These are phyloP conservation scores for Ettlia oleoabundans DNA, from an alignment of 139 green algal genomes.

Conservation along the genomic window DNA sequence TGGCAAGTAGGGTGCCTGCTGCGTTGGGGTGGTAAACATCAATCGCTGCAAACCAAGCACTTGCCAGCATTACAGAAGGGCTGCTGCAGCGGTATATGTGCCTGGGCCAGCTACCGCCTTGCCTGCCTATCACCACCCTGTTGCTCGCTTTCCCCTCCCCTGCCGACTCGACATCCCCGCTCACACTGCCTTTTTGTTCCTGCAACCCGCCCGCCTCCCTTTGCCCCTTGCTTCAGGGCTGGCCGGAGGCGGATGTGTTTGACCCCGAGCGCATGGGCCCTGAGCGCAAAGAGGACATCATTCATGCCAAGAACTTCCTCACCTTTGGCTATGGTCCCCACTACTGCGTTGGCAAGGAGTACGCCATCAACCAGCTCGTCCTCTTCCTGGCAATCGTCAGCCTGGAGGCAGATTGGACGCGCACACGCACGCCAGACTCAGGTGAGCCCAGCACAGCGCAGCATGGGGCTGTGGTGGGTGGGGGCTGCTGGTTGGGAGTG, in stretches of 20 bases:
- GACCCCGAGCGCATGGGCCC: constrained; percentile 85
- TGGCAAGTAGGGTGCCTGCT: not conserved
- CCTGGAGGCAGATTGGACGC: constrained; percentile 67
- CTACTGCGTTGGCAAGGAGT: constrained; percentile 87
- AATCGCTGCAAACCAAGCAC: no score
- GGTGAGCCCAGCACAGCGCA: not conserved
- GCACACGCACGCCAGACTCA: constrained; percentile 54
- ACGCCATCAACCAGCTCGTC: constrained; percentile 87
- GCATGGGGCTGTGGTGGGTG: not conserved
- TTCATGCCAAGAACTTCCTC: constrained; percentile 76
- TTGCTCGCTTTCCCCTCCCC: no score
- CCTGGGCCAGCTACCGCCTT: no score
- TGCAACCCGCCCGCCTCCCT: not conserved
- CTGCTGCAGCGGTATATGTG: no score
- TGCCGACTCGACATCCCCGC: no score
- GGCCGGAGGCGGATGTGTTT: constrained; percentile 72
- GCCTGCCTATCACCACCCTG: no score
- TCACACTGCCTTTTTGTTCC: no score
- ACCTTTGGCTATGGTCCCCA: constrained; percentile 88
- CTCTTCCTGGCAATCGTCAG: constrained; percentile 76
- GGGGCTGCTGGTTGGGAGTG: not conserved
- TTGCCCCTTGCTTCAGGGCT: constrained; percentile 53
- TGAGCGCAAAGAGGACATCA: constrained; percentile 82
- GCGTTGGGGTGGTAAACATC: not conserved
- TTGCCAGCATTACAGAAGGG: no score